Conservation (phyloP, 1,284 basidiomycete genomes). For the Ceratobasidium sp. region DNA sequence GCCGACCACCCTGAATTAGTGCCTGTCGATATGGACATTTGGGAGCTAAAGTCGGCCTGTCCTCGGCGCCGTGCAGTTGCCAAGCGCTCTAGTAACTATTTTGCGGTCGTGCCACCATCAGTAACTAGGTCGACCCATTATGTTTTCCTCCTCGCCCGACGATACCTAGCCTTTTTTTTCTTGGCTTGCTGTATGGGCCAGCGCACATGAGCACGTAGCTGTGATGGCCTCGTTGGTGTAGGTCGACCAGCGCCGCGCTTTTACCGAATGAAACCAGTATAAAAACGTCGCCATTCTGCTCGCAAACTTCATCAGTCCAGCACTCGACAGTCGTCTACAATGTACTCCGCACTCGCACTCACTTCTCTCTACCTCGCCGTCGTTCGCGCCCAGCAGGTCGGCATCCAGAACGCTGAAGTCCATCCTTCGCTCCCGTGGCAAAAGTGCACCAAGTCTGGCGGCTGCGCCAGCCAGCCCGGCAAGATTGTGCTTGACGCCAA, state of each 20-base stretch:
- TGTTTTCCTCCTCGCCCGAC: not conserved
- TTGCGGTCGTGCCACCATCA: not conserved
- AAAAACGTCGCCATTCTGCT: not conserved
- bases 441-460: slow-evolving; percentile 43
- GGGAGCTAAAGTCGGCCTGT: slow-evolving; percentile 25
- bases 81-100: not conserved
- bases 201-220: not conserved
- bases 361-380: slow-evolving; percentile 29
- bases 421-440: slow-evolving; percentile 30
- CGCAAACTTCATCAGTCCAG: slow-evolving; percentile 5
- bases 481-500: too few species aligned
- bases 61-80: slow-evolving; percentile 14
- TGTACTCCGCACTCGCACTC: slow-evolving; percentile 31
- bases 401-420: slow-evolving; percentile 21
- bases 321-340: slow-evolving; percentile 5
- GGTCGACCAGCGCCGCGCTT: slow-evolving; percentile 8
- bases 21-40: slow-evolving; percentile 2
- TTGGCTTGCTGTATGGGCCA: not conserved
- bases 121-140: not conserved
- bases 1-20: not conserved
- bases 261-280: slow-evolving; percentile 6
- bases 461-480: too few species aligned
- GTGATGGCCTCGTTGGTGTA: not conserved
- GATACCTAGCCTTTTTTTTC: not conserved
- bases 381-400: slow-evolving; percentile 24